phyloP scores from a whole-genome alignment of 2,329 filamentous ascomycete genomes.

The Orbilia oligospora region DNA sequence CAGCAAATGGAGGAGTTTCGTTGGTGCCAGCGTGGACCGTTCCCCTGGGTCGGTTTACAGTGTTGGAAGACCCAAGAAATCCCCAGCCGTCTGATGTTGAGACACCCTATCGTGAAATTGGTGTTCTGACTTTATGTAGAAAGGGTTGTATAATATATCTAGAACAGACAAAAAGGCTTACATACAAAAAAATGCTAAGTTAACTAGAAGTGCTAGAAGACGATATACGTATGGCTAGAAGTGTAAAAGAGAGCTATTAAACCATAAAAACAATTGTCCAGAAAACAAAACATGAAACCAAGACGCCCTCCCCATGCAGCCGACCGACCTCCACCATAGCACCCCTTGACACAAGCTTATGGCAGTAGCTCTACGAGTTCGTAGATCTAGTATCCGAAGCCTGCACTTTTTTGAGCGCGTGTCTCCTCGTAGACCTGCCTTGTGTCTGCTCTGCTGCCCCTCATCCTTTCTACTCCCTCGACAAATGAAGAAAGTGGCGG shows the following conservation, averaged over 20 bases:
- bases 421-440: constrained; percentile 16
- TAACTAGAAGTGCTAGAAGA: constrained; percentile 25
- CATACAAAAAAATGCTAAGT: constrained; percentile 37
- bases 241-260: constrained; percentile 27
- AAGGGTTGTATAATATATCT: neutral
- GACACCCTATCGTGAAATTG: constrained; percentile 20
- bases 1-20: constrained; percentile 7
- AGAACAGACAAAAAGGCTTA: constrained; percentile 1
- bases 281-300: constrained; percentile 23
- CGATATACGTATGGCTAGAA: constrained; percentile 19
- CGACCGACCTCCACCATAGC: constrained; percentile 24
- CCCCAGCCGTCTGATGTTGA: constrained; percentile 26
- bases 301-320: constrained; percentile 51
- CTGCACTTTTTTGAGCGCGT: constrained; percentile 27
- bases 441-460: constrained; percentile 10
- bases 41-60: constrained; percentile 30
- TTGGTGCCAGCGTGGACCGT: constrained; percentile 36
- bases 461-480: constrained; percentile 52
- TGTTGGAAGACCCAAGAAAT: constrained; percentile 26
- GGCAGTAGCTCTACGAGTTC: constrained; percentile 1
- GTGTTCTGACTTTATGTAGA: constrained; percentile 1
- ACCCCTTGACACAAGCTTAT: constrained; percentile 4
- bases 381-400: constrained; percentile 39
- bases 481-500: constrained; percentile 48
- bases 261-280: constrained; percentile 13